A percentile compares a stretch with the other conserved stretches of the same genome.
Evolutionary conservation across 768 basidiomycete species (phyloP).

Genomic region (Xerocomus brunneocitrinus): DNA sequence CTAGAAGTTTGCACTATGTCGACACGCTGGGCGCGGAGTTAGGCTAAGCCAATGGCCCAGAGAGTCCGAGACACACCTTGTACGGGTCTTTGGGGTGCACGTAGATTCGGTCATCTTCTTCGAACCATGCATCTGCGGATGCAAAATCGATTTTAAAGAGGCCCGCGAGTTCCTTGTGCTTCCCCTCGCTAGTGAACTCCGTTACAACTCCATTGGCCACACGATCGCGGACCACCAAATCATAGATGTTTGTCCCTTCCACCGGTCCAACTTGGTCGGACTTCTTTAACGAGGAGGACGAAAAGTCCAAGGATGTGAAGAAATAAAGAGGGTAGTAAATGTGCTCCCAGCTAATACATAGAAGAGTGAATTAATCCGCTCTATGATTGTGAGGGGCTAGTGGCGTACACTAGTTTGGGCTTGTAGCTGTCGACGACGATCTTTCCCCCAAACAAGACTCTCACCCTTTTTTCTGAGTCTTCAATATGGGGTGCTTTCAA

Average conservation of each 20-base stretch:
- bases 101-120: constrained; percentile 61
- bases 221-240: constrained; percentile 41
- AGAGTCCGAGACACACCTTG: constrained; percentile 40
- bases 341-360: constrained; percentile 48
- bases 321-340: constrained; percentile 52
- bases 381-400: background rate
- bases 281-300: constrained; percentile 37
- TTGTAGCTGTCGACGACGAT: constrained; percentile 53
- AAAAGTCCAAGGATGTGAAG: constrained; percentile 45
- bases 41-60: background rate
- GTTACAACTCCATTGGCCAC: constrained; percentile 39
- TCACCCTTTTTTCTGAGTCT: constrained; percentile 44
- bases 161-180: constrained; percentile 38
- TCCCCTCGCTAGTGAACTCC: constrained; percentile 24
- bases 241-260: constrained; percentile 36
- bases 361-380: background rate
- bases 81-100: constrained; percentile 66
- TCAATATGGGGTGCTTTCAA: constrained; percentile 47
- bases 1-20: constrained; percentile 59
- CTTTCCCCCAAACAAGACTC: constrained; percentile 48
- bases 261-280: constrained; percentile 27
- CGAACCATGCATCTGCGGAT: constrained; percentile 60
- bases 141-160: constrained; percentile 47
- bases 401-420: constrained; percentile 55
- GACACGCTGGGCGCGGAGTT: constrained; percentile 42